Base-by-base conservation (phyloP, 192 early-diverging fungal species). In the Backusella australiensis region DNA sequence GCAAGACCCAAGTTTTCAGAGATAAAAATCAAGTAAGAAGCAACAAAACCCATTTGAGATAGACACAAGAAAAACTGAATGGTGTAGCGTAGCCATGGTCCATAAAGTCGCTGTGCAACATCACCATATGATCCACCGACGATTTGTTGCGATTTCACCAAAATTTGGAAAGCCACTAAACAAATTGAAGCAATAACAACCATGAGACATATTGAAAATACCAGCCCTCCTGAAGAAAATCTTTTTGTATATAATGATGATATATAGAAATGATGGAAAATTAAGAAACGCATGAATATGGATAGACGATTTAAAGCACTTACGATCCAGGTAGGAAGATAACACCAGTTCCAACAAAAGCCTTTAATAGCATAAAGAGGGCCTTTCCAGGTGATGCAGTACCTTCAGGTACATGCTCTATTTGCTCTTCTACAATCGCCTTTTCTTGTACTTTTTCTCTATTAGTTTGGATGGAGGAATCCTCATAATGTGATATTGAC, bases 1-100 rank as follows among this genome's bases (percentile, higher is more conserved):
- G 88, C 84, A 39, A 93, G 89, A 26, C 87, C 86, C 65, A 96
- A 81, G 76, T 95, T 97, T 77, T 93, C 90, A 11, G 94, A 91
- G 12, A 97, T 88, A 83, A 97, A 97, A 59, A 97, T 95, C 73
- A 92, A 86, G 74, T 96, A 95, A 0, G 94, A 94, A 66, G 93
- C 94, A 75, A 91, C 91, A 82, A 96, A 96, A 1, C 95, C 95
- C 71, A 93, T 86, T 85, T 95, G 89, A 5, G 90, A 86, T 35
- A 92, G 68, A 42, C 85, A 85, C 26, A 92, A 85, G 36, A 89
- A 86, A 39, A 89, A 83, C 73, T 88, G 81, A 52, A 75, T 52
- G 9, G 36, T 23, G 52, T 65, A 71, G 34, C 68, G 52, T 42
- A 75, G 14, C 78, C 73, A 79, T 8, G 23, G 29, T 7, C 73